These are phyloP conservation scores for Arabis hirsuta DNA, from an alignment of 345 rosid genomes.

Conservation along the genomic window DNA sequence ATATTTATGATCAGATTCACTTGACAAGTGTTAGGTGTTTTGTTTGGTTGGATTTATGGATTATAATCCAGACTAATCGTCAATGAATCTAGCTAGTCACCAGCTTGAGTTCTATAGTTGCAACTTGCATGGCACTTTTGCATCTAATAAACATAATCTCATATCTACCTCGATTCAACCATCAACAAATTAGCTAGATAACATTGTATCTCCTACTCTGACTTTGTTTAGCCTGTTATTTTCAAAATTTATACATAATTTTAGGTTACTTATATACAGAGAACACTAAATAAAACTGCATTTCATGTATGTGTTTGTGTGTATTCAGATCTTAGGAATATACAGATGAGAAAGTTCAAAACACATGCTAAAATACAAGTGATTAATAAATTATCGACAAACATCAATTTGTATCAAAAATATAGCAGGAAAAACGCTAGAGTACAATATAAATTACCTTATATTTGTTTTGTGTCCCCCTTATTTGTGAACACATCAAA, in stretches of 20 bases:
- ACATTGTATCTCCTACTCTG: background rate
- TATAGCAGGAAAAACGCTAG: background rate
- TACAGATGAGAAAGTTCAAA: background rate
- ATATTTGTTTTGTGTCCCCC: conserved; percentile 15
- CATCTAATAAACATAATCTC: background rate
- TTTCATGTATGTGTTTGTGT: conserved; percentile 17
- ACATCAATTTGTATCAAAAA: background rate
- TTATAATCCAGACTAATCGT: background rate
- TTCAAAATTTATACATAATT: background rate
- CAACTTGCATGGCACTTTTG: background rate
- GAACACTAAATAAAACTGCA: background rate
- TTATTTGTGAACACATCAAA: conserved; percentile 23
- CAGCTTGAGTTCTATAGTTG: conserved; percentile 13
- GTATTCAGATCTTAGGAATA: conserved; percentile 1
- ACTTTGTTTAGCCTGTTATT: conserved; percentile 18
- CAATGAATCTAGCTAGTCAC: background rate
- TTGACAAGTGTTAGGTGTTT: background rate
- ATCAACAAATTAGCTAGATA: background rate
- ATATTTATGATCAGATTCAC: background rate
- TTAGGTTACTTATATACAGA: background rate
- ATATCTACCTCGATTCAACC: background rate
- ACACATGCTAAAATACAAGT: conserved; percentile 20
- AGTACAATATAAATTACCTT: conserved; percentile 25
- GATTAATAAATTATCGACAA: conserved; percentile 2
- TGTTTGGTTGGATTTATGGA: conserved; percentile 1